Conservation (phyloP, 345 rosid species). For the Arabidopsis thaliana region TAIR10.1 NC_003074.8:19621001-19621500, state of each 20-base stretch:
- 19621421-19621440: not conserved
- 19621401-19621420: slow-evolving; percentile 5
- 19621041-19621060: not conserved
- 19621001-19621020: not conserved
- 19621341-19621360: slow-evolving; percentile 32
- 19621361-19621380: slow-evolving; percentile 35
- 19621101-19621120: no score
- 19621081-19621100: not conserved
- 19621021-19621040: not conserved
- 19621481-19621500: not conserved
- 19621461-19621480: slow-evolving; percentile 26
- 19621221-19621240: slow-evolving; percentile 29
- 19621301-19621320: slow-evolving; percentile 8
- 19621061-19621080: not conserved
- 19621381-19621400: slow-evolving; percentile 4
- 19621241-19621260: slow-evolving; percentile 27
- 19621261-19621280: slow-evolving; percentile 1
- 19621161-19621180: not conserved
- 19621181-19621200: not conserved
- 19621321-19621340: slow-evolving; percentile 42
- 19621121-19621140: not conserved
- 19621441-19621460: not conserved
- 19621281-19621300: slow-evolving; percentile 14
- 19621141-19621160: not conserved
- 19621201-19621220: slow-evolving; percentile 8